These are phyloP conservation scores for Xylariaceae sp. DNA, from an alignment of 2,329 filamentous ascomycete genomes.

Conservation along the genomic window DNA sequence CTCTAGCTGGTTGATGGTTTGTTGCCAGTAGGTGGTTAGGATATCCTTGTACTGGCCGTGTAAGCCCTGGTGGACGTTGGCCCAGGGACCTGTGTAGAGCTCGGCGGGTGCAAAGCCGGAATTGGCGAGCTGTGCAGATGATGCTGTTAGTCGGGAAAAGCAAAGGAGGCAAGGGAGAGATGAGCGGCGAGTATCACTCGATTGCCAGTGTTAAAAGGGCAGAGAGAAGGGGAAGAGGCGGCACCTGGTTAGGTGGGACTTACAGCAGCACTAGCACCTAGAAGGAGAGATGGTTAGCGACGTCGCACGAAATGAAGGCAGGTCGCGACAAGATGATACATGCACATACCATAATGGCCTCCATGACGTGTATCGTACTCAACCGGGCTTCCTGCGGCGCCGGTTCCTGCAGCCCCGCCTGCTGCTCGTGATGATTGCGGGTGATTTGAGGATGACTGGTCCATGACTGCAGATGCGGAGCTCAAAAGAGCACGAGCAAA, in stretches of 20 bases:
- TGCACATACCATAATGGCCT: slow-evolving; percentile 75
- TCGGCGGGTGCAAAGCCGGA: slow-evolving; percentile 91
- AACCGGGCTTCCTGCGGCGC: slow-evolving; percentile 25
- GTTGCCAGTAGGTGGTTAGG: slow-evolving; percentile 98
- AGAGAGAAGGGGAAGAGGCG: slow-evolving; percentile 3
- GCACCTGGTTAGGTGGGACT: slow-evolving; percentile 34
- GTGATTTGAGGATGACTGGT: slow-evolving; percentile 60
- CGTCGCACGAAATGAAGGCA: slow-evolving; percentile 38
- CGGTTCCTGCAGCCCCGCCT: slow-evolving; percentile 27
- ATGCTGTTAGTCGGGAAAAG: slow-evolving; percentile 20
- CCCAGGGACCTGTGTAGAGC: slow-evolving; percentile 92
- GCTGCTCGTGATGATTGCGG: slow-evolving; percentile 54
- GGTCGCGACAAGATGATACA: slow-evolving; percentile 35
- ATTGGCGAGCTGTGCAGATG: slow-evolving; percentile 71
- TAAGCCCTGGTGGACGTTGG: slow-evolving; percentile 96
- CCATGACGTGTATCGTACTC: slow-evolving; percentile 77
- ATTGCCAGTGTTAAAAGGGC: neutral
- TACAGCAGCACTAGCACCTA: slow-evolving; percentile 57
- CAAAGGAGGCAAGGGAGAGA: slow-evolving; percentile 21
- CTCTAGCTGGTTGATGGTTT: slow-evolving; percentile 95
- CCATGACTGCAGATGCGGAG: slow-evolving; percentile 50
- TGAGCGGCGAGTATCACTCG: neutral
- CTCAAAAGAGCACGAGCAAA: slow-evolving; percentile 6
- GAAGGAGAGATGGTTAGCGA: slow-evolving; percentile 43
- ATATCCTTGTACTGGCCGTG: slow-evolving; percentile 95